Conservation (phyloP, 805 yeast species). For the Clavispora fructus region DNA sequence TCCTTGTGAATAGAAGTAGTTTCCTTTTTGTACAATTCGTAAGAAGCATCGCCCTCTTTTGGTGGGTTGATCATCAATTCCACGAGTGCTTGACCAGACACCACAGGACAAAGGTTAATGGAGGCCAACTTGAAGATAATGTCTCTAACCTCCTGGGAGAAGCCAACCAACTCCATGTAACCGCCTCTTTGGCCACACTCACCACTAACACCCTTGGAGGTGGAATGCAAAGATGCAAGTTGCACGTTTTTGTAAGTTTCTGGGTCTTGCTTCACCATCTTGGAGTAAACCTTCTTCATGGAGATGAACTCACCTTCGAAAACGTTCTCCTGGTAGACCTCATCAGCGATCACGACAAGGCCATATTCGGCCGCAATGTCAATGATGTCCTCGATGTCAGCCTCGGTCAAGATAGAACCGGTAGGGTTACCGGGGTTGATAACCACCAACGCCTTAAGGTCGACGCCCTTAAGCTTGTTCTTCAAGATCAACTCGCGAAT, state of each 20-base stretch:
- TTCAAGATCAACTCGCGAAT: slow-evolving; percentile 50
- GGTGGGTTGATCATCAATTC: slow-evolving; percentile 96
- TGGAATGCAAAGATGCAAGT: slow-evolving; percentile 92
- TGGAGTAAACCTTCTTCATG: slow-evolving; percentile 71
- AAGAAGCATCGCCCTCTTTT: slow-evolving; percentile 66
- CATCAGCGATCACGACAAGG: slow-evolving; percentile 89
- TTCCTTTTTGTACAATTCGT: slow-evolving; percentile 60
- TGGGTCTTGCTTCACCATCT: slow-evolving; percentile 49
- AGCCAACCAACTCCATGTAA: slow-evolving; percentile 89
- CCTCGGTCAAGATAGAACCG: slow-evolving; percentile 69
- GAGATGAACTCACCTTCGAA: slow-evolving; percentile 80
- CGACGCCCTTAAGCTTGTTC: slow-evolving; percentile 47
- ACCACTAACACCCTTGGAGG: slow-evolving; percentile 95
- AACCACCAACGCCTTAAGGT: slow-evolving; percentile 76
- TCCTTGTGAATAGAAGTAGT: slow-evolving; percentile 55
- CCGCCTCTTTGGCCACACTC: slow-evolving; percentile 99
- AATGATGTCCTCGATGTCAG: slow-evolving; percentile 66
- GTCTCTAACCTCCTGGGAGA: slow-evolving; percentile 61
- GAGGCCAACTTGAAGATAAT: slow-evolving; percentile 82
- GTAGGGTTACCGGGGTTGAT: slow-evolving; percentile 99
- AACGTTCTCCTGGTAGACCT: slow-evolving; percentile 93
- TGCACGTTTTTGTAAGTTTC: slow-evolving; percentile 68
- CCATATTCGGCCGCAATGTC: slow-evolving; percentile 81
- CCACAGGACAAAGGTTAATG: slow-evolving; percentile 89
- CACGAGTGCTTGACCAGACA: slow-evolving; percentile 88